Evolutionary conservation across 2,329 filamentous ascomycete genomes (phyloP).

Genomic region (Fusarium torulosum): DNA sequence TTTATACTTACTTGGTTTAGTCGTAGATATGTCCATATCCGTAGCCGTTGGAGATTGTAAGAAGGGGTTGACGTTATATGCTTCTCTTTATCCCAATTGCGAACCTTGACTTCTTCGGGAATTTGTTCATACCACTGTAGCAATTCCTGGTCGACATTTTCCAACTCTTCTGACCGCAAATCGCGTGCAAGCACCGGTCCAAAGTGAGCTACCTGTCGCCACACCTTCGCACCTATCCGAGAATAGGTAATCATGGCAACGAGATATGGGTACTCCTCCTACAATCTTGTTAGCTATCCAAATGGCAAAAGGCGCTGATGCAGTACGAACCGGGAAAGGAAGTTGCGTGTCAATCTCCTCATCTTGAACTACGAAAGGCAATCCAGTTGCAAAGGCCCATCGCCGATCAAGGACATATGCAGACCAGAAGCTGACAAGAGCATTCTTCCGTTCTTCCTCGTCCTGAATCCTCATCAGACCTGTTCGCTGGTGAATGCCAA

Average conservation of each 20-base stretch:
- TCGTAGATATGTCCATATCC: conserved; percentile 86
- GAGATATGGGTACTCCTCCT: conserved; percentile 75
- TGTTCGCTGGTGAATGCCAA: conserved; percentile 85
- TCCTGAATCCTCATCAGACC: conserved; percentile 77
- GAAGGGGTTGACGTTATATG: conserved; percentile 67
- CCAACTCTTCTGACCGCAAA: conserved; percentile 79
- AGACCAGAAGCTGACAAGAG: conserved; percentile 84
- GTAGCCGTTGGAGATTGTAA: conserved; percentile 78
- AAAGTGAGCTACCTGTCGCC: conserved; percentile 80
- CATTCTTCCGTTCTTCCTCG: conserved; percentile 75
- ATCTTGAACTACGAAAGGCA: conserved; percentile 88
- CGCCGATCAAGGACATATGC: conserved; percentile 86
- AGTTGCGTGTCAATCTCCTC: conserved; percentile 85
- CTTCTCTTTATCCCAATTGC: conserved; percentile 68
- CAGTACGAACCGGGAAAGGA: conserved; percentile 77
- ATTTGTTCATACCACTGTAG: conserved; percentile 87
- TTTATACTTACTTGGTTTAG: conserved; percentile 76
- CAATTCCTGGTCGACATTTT: conserved; percentile 84
- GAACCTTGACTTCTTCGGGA: conserved; percentile 70
- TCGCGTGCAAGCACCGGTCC: conserved; percentile 72
- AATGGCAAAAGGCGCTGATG: background rate
- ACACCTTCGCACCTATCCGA: conserved; percentile 85
- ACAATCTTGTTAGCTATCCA: conserved; percentile 35
- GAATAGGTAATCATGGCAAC: conserved; percentile 89
- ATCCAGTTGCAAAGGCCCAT: conserved; percentile 90